Evolutionary conservation across 805 yeast species (phyloP), one percentile per base, ranked within the genome.

Genomic region (Wickerhamomyces strasburgensis): DNA sequence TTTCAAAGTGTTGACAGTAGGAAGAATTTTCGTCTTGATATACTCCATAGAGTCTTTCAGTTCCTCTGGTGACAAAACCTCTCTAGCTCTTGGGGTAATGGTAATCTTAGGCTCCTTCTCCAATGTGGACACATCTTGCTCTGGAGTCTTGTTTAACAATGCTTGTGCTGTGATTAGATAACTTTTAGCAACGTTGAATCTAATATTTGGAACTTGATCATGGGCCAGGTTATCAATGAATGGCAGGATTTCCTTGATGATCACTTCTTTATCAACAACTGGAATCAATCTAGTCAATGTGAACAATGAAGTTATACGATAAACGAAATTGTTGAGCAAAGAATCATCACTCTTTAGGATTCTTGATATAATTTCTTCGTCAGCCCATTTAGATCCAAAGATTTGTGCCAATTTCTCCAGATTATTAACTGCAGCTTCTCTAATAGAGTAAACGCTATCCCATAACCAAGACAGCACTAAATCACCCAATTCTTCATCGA

Each of bases 401-500:
- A 86, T 87, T 48, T 73, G 75, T 5, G 96, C 80, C 51, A 93
- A 70, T 49, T 82, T 80, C 48, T 75, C 80, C 49, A 93, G 68
- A 60, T 89, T 93, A 39, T 70, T 67, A 23, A 93, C 95, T 1
- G 98, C 98, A 8, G 98, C 98, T 48, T 87, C 94, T 62, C 99
- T 80, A 43, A 93, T 89, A 5, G 98, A 89, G 64, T 78, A 93
- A 27, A 93, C 98, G 5, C 89, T 84, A 65, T 93, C 99, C 96
- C 97, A 89, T 47, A 93, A 70, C 98, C 98, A 93, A n/a, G 89
- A 84, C 75, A 93, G 75, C 54, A 96, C 93, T 50, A 93, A 70
- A 34, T 84, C 80, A 46, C 95, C 88, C 47, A 93, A 70, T 53
- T 89, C 95, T 58, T 86, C 84, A 61, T 93, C 93, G 64, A 93